phyloP scores from a whole-genome alignment of 768 basidiomycete genomes.

The Leccinum obscurum region DNA sequence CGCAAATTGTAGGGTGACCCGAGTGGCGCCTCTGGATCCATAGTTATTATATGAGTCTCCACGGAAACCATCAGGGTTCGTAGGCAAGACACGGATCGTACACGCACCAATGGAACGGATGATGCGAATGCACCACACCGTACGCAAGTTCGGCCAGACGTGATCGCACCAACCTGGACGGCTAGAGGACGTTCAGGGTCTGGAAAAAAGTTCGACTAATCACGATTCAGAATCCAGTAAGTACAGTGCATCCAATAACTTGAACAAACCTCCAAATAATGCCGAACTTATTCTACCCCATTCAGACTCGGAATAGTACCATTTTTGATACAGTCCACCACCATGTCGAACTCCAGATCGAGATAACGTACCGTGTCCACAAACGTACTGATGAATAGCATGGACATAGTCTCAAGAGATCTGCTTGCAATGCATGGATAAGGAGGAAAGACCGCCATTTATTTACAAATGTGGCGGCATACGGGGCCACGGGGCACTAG shows the following conservation, averaged over 20 bases:
- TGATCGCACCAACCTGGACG: too few species aligned
- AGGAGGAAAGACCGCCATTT: neutral
- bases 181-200: too few species aligned
- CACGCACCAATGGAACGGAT: too few species aligned
- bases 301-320: neutral
- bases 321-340: neutral
- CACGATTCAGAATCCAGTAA: neutral
- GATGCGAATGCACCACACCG: too few species aligned
- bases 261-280: neutral
- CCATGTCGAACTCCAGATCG: neutral
- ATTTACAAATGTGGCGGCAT: neutral
- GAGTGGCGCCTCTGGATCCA: too few species aligned
- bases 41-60: too few species aligned
- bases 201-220: too few species aligned
- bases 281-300: neutral
- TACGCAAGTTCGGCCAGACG: too few species aligned
- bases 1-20: too few species aligned
- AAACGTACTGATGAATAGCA: neutral
- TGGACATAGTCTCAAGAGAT: neutral
- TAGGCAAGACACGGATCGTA: too few species aligned
- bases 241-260: neutral
- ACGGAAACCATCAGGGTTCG: too few species aligned
- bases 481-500: neutral
- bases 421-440: neutral
- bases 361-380: neutral